Evolutionary conservation across 176 grass and related monocot genomes (phyloP), one percentile per base, ranked within the genome.

Genomic region (Musa acuminata): DNA sequence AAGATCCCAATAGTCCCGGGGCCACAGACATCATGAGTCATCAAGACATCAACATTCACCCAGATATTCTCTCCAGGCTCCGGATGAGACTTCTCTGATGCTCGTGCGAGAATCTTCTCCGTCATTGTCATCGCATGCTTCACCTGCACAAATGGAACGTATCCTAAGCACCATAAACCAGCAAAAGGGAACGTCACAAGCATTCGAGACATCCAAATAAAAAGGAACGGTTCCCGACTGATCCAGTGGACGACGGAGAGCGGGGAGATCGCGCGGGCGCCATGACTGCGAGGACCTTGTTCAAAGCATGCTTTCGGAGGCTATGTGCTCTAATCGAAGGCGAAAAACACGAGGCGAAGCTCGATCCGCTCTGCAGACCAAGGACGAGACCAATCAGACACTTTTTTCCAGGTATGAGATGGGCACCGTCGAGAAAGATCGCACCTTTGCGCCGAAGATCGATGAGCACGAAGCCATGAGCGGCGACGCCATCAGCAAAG

Each of bases 51-150:
- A 16, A 98, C 85, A 81, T 94, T 82, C 64, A 94, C 95, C 90
- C 95, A 98, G 49, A 98, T 83, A 79, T 98, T 98, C 77, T 98
- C 95, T 54, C 95, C 90, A 49, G 95, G 90, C 76, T 89, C 90
- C 35, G 94, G 82, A 59, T 78, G 80, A 5, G 88, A 70, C 64
- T 78, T 85, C 75, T 91, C 88, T 75, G 95, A 98, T 23, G 87
- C 80, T 67, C 89, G 85, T 55, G 95, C 90, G 52, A 98, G 67
- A 75, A 98, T 98, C 84, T 98, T 98, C 90, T 98, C 95, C 52
- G 95, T 94, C 88, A 91, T 98, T 72, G 90, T 93, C 95, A 98
- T 89, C 16, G 85, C 78, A 76, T 66, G 72, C 80, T 98, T 93
- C 14, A 98, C 86, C 92, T 96, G 64, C 17, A 69, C 50, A 50